phyloP scores from a whole-genome alignment of 306 rosid genomes.

The Cajanus cajan region DNA sequence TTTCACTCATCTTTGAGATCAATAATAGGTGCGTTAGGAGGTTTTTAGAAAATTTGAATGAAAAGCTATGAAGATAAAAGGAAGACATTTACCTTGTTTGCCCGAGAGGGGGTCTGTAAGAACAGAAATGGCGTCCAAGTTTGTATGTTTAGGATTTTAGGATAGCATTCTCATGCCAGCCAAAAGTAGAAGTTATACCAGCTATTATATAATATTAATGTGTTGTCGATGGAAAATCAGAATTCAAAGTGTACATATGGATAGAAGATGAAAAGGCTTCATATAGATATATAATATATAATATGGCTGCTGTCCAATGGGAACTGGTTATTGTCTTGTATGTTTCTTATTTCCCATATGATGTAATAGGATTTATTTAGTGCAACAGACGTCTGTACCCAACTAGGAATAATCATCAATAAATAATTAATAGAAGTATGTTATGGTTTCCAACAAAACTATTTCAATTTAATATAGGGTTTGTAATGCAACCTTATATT shows the following conservation, averaged over 20 bases:
- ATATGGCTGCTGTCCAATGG: constrained; percentile 28
- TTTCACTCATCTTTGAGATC: constrained; percentile 71
- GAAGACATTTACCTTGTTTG: constrained; percentile 32
- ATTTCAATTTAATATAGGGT: constrained; percentile 2
- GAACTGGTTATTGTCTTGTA: background rate
- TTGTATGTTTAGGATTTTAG: background rate
- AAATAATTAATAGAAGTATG: constrained; percentile 4
- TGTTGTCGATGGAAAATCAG: constrained; percentile 2
- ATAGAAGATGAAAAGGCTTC: constrained; percentile 18
- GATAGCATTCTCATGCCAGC: constrained; percentile 21
- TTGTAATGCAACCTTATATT: background rate
- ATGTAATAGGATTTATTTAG: background rate
- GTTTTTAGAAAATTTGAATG: constrained; percentile 37
- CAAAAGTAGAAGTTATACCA: constrained; percentile 28
- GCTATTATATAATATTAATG: constrained; percentile 3
- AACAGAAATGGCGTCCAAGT: constrained; percentile 24
- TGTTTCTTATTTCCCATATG: constrained; percentile 14
- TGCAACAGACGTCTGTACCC: background rate
- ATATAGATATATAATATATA: background rate
- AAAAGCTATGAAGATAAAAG: constrained; percentile 17
- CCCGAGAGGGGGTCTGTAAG: constrained; percentile 23
- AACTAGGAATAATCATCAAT: background rate
- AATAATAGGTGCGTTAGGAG: constrained; percentile 46
- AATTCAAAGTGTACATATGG: constrained; percentile 34
- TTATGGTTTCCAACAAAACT: background rate